These are phyloP conservation scores for Cytospora schulzeri DNA, from an alignment of 2,329 filamentous ascomycete species.

Conservation along the genomic window DNA sequence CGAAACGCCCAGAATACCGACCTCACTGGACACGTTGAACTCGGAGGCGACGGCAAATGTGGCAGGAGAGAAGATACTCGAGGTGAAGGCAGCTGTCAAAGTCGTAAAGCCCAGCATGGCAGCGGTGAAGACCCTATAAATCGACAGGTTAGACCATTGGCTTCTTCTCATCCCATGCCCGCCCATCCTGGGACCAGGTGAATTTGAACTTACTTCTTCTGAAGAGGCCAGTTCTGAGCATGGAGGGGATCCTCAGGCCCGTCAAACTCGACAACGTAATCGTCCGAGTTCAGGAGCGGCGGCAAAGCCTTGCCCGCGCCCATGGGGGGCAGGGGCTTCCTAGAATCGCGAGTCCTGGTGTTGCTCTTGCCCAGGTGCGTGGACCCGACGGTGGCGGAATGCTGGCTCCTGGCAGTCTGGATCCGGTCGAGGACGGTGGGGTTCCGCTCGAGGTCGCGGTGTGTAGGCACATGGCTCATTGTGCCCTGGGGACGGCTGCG, in stretches of 20 bases:
- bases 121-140: conserved; percentile 58
- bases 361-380: conserved; percentile 39
- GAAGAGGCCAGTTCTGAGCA: conserved; percentile 82
- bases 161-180: not conserved
- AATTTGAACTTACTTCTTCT: conserved; percentile 72
- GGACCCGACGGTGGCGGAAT: conserved; percentile 67
- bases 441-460: conserved; percentile 68
- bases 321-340: conserved; percentile 66
- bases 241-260: conserved; percentile 82
- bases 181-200: conserved; percentile 3
- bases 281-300: conserved; percentile 67
- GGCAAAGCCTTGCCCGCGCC: conserved; percentile 76
- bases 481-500: conserved; percentile 35
- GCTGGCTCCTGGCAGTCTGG: conserved; percentile 70
- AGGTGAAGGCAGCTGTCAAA: conserved; percentile 70
- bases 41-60: conserved; percentile 57
- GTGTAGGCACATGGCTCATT: conserved; percentile 65
- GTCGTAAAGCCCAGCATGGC: conserved; percentile 74
- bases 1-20: conserved; percentile 66
- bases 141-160: conserved; percentile 35
- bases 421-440: conserved; percentile 72
- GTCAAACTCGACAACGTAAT: conserved; percentile 84
- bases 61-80: conserved; percentile 73
- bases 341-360: conserved; percentile 50
- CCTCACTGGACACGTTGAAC: conserved; percentile 63